Percentiles rank a stretch among this genome's conserved stretches.
phyloP scores from a whole-genome alignment of 257 asterid species.

The Gynochthodes officinalis region DNA sequence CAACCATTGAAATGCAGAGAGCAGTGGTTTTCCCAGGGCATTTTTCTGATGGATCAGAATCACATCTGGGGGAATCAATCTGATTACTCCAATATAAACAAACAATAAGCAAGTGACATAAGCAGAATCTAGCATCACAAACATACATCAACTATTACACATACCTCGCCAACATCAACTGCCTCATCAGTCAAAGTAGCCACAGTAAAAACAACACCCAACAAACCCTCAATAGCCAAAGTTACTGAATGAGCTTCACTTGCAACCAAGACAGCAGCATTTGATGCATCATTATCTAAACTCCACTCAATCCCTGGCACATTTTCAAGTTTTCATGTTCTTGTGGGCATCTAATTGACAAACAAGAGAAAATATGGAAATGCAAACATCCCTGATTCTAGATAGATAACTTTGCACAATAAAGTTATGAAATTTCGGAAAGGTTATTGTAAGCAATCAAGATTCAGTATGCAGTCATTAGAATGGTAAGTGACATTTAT shows the following conservation, averaged over 20 bases:
- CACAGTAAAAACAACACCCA: constrained; percentile 92
- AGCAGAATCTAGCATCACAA: constrained; percentile 7
- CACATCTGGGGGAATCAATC: constrained; percentile 92
- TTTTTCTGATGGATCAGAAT: constrained; percentile 60
- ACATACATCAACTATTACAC: constrained; percentile 18
- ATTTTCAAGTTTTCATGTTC: constrained; percentile 8
- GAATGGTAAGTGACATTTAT: background rate
- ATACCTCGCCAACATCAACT: constrained; percentile 91
- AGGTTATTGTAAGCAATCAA: background rate
- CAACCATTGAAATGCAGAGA: constrained; percentile 87
- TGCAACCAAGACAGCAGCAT: constrained; percentile 93
- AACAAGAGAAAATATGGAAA: constrained; percentile 5
- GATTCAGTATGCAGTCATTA: background rate
- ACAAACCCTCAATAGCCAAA: constrained; percentile 91
- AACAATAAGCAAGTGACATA: constrained; percentile 22
- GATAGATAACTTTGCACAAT: background rate
- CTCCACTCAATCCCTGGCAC: constrained; percentile 94
- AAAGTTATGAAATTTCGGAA: background rate
- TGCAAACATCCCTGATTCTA: background rate
- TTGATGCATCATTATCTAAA: constrained; percentile 95
- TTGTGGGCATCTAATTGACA: background rate
- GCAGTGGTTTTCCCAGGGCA: constrained; percentile 65
- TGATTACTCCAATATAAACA: constrained; percentile 46
- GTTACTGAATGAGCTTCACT: constrained; percentile 99
- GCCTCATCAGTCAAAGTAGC: constrained; percentile 99